phyloP scores from a whole-genome alignment of 331 rosid species.

The Erythrophleum ivorense region DNA sequence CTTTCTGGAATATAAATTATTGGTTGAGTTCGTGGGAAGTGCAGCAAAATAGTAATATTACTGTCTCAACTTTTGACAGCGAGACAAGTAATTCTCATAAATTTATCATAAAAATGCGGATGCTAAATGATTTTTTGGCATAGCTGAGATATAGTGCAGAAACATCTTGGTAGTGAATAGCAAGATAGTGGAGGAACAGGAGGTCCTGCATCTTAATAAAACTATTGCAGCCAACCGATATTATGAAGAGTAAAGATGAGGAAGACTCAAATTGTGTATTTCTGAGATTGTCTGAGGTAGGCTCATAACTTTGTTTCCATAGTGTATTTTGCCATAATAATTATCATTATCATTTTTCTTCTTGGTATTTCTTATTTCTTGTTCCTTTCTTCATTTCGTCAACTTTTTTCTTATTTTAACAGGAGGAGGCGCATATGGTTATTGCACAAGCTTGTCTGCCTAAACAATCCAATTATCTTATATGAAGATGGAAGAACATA shows the following conservation, averaged over 20 bases:
- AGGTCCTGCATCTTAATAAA: background rate
- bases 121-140: background rate
- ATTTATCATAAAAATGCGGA: background rate
- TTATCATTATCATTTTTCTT: background rate
- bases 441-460: background rate
- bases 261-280: conserved; percentile 8
- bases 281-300: conserved; percentile 26
- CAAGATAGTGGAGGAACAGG: background rate
- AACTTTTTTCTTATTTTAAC: background rate
- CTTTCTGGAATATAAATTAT: conserved; percentile 14
- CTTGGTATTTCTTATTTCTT: background rate
- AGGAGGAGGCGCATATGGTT: background rate
- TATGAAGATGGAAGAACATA: background rate
- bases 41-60: conserved; percentile 32
- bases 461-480: background rate
- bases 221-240: background rate
- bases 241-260: conserved; percentile 3
- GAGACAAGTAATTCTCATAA: conserved; percentile 33
- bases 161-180: background rate
- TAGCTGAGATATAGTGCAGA: conserved; percentile 4
- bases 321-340: background rate
- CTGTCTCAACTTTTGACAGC: conserved; percentile 1
- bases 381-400: background rate
- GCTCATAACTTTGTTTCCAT: background rate
- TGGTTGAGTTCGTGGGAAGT: conserved; percentile 15